Conservation (phyloP, 2,329 filamentous ascomycete genomes). For the Claviceps africana region DNA sequence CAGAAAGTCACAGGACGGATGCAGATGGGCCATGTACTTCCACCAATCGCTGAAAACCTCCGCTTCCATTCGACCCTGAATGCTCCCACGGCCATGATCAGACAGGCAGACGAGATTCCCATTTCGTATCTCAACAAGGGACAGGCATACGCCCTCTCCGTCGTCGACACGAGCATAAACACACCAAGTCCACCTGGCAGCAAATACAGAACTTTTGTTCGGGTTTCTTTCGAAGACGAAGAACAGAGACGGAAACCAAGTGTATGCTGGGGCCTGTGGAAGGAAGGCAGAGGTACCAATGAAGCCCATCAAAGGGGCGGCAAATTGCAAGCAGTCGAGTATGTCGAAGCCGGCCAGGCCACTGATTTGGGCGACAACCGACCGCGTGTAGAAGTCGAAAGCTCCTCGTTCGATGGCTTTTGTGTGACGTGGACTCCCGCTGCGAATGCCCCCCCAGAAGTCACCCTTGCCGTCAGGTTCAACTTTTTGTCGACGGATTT, state of each 20-base stretch:
- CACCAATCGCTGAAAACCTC: constrained; percentile 54
- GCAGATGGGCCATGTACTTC: constrained; percentile 31
- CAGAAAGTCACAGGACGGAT: constrained; percentile 33
- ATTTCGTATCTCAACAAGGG: constrained; percentile 98
- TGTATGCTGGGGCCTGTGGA: constrained; percentile 81
- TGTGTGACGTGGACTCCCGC: constrained; percentile 78
- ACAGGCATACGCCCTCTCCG: constrained; percentile 77
- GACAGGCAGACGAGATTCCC: constrained; percentile 76
- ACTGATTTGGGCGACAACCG: constrained; percentile 50
- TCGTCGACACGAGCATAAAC: constrained; percentile 61
- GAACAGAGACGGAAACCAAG: constrained; percentile 75
- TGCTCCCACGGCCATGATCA: constrained; percentile 93
- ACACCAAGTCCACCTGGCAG: constrained; percentile 44
- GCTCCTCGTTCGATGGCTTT: constrained; percentile 83
- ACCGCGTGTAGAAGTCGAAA: constrained; percentile 56
- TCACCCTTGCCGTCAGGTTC: constrained; percentile 81
- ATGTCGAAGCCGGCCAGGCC: constrained; percentile 54
- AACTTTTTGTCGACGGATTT: constrained; percentile 98
- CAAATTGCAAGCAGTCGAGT: constrained; percentile 88
- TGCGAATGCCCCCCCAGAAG: constrained; percentile 54
- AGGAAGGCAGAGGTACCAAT: constrained; percentile 87
- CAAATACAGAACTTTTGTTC: constrained; percentile 77
- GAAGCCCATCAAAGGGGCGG: constrained; percentile 90
- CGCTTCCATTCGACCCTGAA: constrained; percentile 83
- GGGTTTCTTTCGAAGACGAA: constrained; percentile 95